Conservation (phyloP, 1,139 yeast species). For the Saccharomyces hybrid region DNA sequence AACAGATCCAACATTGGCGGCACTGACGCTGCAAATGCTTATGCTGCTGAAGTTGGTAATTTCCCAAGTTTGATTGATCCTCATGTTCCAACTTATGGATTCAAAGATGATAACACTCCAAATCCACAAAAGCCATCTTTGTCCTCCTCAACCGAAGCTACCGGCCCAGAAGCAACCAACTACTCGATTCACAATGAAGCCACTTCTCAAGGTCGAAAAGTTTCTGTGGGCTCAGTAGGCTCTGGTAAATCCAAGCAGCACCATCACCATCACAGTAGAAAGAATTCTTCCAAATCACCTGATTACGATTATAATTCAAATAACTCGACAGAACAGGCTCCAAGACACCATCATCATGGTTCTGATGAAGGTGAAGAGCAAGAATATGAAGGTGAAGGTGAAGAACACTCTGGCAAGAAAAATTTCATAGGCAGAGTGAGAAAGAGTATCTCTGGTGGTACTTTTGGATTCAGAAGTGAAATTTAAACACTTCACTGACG, state of each 20-base stretch:
- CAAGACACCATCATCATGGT: background rate
- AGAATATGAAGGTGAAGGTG: background rate
- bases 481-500: background rate
- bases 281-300: background rate
- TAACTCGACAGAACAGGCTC: background rate
- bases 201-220: background rate
- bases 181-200: background rate
- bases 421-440: conserved; percentile 1
- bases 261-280: background rate
- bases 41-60: conserved; percentile 13
- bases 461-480: background rate
- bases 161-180: background rate
- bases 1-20: conserved; percentile 2
- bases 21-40: conserved; percentile 4
- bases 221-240: background rate
- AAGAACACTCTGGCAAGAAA: background rate
- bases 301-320: background rate
- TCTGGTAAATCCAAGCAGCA: background rate
- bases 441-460: background rate
- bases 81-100: conserved; percentile 17
- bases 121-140: background rate
- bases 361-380: background rate
- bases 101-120: conserved; percentile 1
- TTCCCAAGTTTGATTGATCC: conserved; percentile 23
- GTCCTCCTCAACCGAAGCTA: background rate